phyloP scores from a whole-genome alignment of 257 asterid genomes.

The Capsicum pubescens region DNA sequence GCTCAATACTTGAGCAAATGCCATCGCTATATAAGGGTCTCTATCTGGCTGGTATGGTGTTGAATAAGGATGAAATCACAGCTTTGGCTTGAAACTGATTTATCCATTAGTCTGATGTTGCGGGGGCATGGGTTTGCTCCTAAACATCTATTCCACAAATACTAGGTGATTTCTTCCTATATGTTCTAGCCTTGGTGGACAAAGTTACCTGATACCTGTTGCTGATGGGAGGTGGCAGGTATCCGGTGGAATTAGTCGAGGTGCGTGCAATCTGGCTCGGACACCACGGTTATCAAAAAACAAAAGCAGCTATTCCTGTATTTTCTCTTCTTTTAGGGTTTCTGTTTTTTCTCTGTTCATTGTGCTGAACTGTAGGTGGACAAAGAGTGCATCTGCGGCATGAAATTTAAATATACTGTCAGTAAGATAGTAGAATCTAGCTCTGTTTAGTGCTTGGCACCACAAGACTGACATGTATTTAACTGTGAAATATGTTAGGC shows the following conservation, averaged over 20 bases:
- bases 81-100: background rate
- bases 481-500: constrained; percentile 49
- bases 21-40: background rate
- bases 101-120: background rate
- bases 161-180: no score
- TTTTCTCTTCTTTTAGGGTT: background rate
- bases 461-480: constrained; percentile 25
- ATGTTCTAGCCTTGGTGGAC: no score
- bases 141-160: background rate
- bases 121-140: background rate
- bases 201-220: no score
- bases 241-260: no score
- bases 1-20: background rate
- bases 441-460: background rate
- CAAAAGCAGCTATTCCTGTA: background rate
- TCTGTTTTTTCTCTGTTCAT: background rate
- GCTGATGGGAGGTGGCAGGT: no score
- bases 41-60: background rate
- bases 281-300: no score
- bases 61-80: background rate
- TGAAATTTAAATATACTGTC: background rate
- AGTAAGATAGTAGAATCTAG: background rate
- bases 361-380: background rate
- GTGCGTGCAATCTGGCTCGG: no score
- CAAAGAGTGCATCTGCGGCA: background rate